Evolutionary conservation across 192 early-diverging fungal species (phyloP), one percentile per base, ranked within the genome.

Genomic region (Geranomyces variabilis): DNA sequence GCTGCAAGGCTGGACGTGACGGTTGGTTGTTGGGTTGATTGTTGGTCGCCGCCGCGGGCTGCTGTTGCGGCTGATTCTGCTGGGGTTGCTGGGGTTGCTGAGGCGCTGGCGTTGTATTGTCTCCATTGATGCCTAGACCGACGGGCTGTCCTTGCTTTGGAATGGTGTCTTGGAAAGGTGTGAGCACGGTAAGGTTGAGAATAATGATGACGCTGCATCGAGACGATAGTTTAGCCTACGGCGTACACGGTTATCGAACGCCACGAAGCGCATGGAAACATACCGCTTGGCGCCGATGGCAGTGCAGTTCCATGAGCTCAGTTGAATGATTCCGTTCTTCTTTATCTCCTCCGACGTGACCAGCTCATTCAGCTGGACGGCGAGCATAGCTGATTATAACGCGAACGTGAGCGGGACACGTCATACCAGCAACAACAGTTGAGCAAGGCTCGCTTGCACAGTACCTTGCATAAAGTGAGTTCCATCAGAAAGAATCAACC

Each of bases 401-500:
- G 28, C 21, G 21, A 29, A 30, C 55, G n/a, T n/a, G n/a, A n/a
- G n/a, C n/a, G n/a, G n/a, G n/a, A n/a, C n/a, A n/a, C n/a, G n/a
- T n/a, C n/a, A n/a, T n/a, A n/a, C n/a, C n/a, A n/a, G n/a, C n/a
- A n/a, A n/a, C n/a, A n/a, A n/a, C n/a, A n/a, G n/a, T n/a, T n/a
- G n/a, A n/a, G n/a, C n/a, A n/a, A n/a, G n/a, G n/a, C n/a, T n/a
- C n/a, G n/a, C n/a, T n/a, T n/a, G n/a, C n/a, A n/a, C n/a, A n/a
- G 43, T 79, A 91, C 90, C 88, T 76, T 91, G 90, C 75, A 89
- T 84, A 34, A 82, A 85, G 66, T 87, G 45, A 15, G 26, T 57
- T 33, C 91, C 90, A 75, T 92, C 91, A 9, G 88, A 90, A 22
- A 92, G 70, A 0, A 92, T 76, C 10, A 88, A 48, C 64, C 90